Evolutionary conservation across 176 grass and related monocot species (phyloP).

Genomic region (Oryza glumipatula): DNA sequence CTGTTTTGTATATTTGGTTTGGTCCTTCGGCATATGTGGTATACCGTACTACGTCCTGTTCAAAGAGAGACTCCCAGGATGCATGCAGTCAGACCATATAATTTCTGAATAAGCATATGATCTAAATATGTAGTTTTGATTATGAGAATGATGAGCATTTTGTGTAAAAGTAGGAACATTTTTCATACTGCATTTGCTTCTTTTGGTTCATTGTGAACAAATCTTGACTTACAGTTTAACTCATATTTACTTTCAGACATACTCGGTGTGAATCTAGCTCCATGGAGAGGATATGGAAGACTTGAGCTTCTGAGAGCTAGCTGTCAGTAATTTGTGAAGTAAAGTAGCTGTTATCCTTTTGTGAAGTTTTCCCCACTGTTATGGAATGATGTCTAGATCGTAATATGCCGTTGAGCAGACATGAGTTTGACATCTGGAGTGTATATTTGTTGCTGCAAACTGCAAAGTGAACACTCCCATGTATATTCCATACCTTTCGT

Average conservation of each 20-base stretch:
- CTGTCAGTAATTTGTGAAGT: slow-evolving; percentile 18
- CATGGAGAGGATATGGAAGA: slow-evolving; percentile 26
- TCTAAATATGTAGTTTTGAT: neutral
- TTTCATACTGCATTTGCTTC: neutral
- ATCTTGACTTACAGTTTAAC: slow-evolving; percentile 20
- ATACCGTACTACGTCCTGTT: neutral
- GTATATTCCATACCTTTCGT: slow-evolving; percentile 20
- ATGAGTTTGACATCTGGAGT: slow-evolving; percentile 30
- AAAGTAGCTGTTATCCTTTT: slow-evolving; percentile 2
- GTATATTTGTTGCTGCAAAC: slow-evolving; percentile 33
- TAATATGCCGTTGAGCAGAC: slow-evolving; percentile 28
- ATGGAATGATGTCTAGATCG: slow-evolving; percentile 34
- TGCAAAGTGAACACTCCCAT: slow-evolving; percentile 13
- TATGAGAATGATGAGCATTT: neutral
- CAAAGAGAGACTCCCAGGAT: neutral
- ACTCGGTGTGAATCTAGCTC: slow-evolving; percentile 20
- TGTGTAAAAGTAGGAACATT: neutral
- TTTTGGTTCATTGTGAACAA: neutral
- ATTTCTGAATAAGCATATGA: neutral
- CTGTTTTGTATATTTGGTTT: neutral
- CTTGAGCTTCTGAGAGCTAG: slow-evolving; percentile 26
- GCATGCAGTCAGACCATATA: neutral
- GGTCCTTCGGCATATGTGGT: neutral
- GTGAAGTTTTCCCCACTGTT: slow-evolving; percentile 1
- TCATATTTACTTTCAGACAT: slow-evolving; percentile 39